Conservation (phyloP, 805 yeast species). For the Saccharomycopsis babjevae region DNA sequence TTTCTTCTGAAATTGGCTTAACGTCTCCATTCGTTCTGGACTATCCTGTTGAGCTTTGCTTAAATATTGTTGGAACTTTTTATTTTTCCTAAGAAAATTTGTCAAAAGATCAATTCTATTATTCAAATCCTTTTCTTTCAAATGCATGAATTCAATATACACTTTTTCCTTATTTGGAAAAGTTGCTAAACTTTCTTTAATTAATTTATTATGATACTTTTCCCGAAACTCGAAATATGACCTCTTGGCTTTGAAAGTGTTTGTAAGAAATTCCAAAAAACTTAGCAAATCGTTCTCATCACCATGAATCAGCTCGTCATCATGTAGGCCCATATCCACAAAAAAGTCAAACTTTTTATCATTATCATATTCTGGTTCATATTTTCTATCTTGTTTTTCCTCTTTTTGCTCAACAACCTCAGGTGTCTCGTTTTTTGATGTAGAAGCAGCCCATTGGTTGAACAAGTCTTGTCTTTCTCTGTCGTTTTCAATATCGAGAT, state of each 20-base stretch:
- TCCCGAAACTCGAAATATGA: conserved; percentile 14
- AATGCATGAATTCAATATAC: conserved; percentile 10
- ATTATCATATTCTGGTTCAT: background rate
- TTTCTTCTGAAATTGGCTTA: background rate
- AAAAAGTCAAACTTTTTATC: background rate
- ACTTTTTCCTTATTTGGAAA: conserved; percentile 11
- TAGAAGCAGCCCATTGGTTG: conserved; percentile 35
- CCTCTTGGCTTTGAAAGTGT: conserved; percentile 7
- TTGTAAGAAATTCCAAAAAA: conserved; percentile 8
- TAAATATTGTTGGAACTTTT: background rate
- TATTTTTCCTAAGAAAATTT: conserved; percentile 5
- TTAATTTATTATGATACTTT: conserved; percentile 2
- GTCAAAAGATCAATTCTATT: conserved; percentile 5
- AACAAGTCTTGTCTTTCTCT: conserved; percentile 30
- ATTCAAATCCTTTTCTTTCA: conserved; percentile 8
- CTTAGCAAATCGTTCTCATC: background rate
- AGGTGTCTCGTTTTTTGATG: conserved; percentile 4
- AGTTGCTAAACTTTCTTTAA: conserved; percentile 2
- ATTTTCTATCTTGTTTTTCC: background rate
- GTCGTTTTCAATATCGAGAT: conserved; percentile 27
- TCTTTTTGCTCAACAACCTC: background rate
- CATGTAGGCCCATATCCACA: background rate
- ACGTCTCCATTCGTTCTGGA: background rate
- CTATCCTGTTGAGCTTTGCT: background rate
- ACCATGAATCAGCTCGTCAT: too few relatives aligned